Evolutionary conservation across 768 basidiomycete genomes (phyloP).

Genomic region (Lactifluus echinatus): DNA sequence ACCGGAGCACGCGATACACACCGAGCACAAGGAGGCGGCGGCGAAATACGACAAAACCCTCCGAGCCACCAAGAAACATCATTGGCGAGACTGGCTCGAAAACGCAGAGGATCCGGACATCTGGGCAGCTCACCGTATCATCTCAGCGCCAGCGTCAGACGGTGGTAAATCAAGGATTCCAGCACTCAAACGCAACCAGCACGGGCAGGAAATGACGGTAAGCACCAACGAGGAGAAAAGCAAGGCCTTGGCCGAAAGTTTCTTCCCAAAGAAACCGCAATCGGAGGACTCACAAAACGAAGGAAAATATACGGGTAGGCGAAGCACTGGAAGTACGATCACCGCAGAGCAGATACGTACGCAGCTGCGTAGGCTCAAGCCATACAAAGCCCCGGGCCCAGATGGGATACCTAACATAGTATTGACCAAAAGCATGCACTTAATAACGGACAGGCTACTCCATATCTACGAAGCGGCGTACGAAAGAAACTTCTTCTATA

Average conservation of each 20-base stretch:
- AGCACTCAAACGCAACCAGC: background rate
- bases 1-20: constrained; percentile 2
- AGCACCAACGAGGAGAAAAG: constrained; percentile 17
- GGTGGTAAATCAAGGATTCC: constrained; percentile 20
- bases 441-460: no score
- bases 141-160: constrained; percentile 5
- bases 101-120: constrained; percentile 8
- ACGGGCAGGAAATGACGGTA: background rate
- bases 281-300: constrained; percentile 27
- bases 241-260: constrained; percentile 19
- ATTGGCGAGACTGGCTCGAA: constrained; percentile 25
- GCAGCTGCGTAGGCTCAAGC: no score
- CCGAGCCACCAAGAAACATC: constrained; percentile 18
- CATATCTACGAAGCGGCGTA: no score
- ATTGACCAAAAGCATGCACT: no score
- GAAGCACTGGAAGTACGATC: no score
- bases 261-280: constrained; percentile 25
- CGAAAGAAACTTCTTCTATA: no score
- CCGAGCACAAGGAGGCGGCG: background rate
- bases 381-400: no score
- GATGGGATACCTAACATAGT: no score
- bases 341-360: no score
- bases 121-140: constrained; percentile 20
- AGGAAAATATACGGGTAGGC: no score
- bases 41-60: constrained; percentile 19